Percentiles rank a stretch among this genome's conserved stretches.
Evolutionary conservation across 176 grass and related monocot genomes (phyloP).

Genomic region (Stipa capillata): DNA sequence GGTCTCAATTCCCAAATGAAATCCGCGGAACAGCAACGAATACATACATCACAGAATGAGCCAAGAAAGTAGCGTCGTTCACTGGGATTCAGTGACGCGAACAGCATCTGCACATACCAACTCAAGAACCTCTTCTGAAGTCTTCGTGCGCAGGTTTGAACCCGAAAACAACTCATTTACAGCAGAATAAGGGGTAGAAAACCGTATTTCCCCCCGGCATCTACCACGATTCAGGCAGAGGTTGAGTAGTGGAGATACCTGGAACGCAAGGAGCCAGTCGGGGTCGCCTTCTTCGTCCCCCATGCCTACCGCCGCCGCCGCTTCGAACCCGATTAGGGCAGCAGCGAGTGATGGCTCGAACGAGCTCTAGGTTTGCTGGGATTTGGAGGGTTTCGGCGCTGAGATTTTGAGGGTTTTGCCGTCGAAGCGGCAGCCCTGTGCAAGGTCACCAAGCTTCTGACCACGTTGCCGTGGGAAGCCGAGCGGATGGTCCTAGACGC

Average conservation of each 20-base stretch:
- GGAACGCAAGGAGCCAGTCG: slow-evolving; percentile 36
- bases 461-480: not conserved
- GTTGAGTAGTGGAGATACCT: not conserved
- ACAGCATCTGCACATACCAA: not conserved
- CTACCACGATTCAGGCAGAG: not conserved
- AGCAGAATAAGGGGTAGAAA: not conserved
- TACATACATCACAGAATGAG: not conserved
- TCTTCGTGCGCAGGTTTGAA: not conserved
- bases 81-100: too few species aligned
- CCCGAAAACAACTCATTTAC: not conserved
- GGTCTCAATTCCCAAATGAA: not conserved
- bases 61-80: not conserved
- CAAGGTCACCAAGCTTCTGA: too few species aligned
- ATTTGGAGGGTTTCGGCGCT: not conserved
- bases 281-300: slow-evolving; percentile 30
- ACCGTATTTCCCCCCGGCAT: not conserved
- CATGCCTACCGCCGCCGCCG: not conserved
- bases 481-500: too few species aligned
- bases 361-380: not conserved
- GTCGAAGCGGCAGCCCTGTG: not conserved
- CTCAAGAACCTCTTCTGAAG: not conserved
- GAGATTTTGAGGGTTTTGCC: not conserved
- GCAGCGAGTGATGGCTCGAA: not conserved
- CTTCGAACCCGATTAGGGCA: not conserved
- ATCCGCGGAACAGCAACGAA: not conserved